Base-by-base conservation (phyloP, 2,329 filamentous ascomycete species). In the Colletotrichum higginsianum region DNA sequence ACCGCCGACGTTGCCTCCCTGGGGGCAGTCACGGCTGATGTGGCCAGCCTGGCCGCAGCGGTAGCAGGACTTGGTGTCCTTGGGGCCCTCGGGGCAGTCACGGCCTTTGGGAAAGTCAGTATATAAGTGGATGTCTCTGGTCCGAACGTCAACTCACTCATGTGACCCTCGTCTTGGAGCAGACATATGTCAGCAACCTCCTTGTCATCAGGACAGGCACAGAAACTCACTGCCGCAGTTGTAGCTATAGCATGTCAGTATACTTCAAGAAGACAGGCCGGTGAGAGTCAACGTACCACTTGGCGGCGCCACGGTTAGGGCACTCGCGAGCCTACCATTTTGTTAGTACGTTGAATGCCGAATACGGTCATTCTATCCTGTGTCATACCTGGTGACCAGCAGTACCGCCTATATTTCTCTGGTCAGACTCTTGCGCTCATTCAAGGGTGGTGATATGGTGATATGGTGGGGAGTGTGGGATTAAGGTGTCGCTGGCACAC, bases 1-100 rank as follows among this genome's bases (percentile, higher is more conserved):
- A 74, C 84, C 82, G 74, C 84, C 85, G 67, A 81, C 81, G 75
- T 83, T 85, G 75, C 84, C 84, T 74, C 85, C 85, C 75, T 87
- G 85, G 82, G 85, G 90, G 86, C 93, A 95, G 80, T 74, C 95
- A 78, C 96, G 95, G 78, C 94, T 96, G 82, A 98, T 93, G 88
- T 98, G 96, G 74, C 95, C 96, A 76, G 91, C 85, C 83, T 93
- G 90, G 80, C 94, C 94, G 86, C 93, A 95, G 79, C 92, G 89
- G 86, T 93, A 93, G 87, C 90, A 93, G 78, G 90, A 89, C 87
- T 93, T 90, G 82, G 85, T 95, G 85, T 98, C 94, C 88, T 97
- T 97, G 79, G 93, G 90, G 73, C 94, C 92, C 82, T 94, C 91
- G 74, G 93, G 91, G 89, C 96, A 98, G 82, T 98, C 96, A 83